These are phyloP conservation scores for Apiospora hydei DNA, from an alignment of 2,329 filamentous ascomycete genomes.

Conservation along the genomic window DNA sequence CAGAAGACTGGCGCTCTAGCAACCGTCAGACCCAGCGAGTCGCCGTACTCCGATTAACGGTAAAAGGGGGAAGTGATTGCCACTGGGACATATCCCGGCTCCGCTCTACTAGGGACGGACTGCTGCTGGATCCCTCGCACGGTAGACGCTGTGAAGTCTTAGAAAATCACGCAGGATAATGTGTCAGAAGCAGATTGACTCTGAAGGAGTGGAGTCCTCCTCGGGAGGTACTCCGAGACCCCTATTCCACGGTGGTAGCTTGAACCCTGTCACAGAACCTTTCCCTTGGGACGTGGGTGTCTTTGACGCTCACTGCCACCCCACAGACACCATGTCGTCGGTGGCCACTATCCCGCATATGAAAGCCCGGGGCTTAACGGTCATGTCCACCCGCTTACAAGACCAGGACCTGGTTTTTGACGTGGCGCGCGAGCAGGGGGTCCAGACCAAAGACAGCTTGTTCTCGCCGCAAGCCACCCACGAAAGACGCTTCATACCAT, in stretches of 20 bases:
- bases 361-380: slow-evolving; percentile 70
- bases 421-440: slow-evolving; percentile 62
- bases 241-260: not conserved
- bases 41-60: not conserved
- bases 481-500: slow-evolving; percentile 63
- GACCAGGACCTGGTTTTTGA: slow-evolving; percentile 77
- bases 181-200: not conserved
- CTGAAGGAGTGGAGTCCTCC: not conserved
- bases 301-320: slow-evolving; percentile 84
- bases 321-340: slow-evolving; percentile 76
- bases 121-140: not conserved
- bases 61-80: not conserved
- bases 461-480: slow-evolving; percentile 27
- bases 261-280: slow-evolving; percentile 34
- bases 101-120: not conserved
- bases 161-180: not conserved
- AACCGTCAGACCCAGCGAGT: not conserved
- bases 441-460: slow-evolving; percentile 44
- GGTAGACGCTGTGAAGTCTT: not conserved
- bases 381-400: slow-evolving; percentile 79
- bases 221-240: slow-evolving; percentile 1
- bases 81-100: not conserved
- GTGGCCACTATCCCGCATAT: slow-evolving; percentile 66
- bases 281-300: slow-evolving; percentile 77
- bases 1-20: not conserved